Evolutionary conservation across 768 basidiomycete genomes (phyloP).

Genomic region (Clathrus columnatus): DNA sequence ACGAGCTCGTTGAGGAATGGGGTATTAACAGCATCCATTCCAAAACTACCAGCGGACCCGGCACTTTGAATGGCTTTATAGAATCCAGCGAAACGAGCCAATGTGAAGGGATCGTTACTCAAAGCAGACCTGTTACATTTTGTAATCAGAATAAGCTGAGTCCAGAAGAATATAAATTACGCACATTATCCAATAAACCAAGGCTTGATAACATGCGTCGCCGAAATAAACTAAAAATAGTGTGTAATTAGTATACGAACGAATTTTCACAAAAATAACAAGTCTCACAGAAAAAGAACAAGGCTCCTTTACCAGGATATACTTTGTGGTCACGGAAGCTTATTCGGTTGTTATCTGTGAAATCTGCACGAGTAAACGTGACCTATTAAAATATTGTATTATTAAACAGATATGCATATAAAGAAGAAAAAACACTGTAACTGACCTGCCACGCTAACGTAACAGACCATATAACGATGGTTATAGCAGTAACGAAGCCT

Average conservation of each 20-base stretch:
- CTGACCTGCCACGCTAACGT: conserved; percentile 32
- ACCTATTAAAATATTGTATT: conserved; percentile 8
- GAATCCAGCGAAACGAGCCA: conserved; percentile 36
- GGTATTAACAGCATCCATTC: conserved; percentile 37
- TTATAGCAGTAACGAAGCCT: conserved; percentile 23
- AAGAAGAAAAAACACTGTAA: not conserved
- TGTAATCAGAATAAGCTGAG: conserved; percentile 14
- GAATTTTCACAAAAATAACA: not conserved
- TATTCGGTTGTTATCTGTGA: conserved; percentile 7
- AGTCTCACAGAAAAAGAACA: conserved; percentile 32
- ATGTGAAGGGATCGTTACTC: conserved; percentile 37
- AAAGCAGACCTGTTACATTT: conserved; percentile 35
- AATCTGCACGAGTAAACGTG: conserved; percentile 25
- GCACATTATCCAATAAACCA: conserved; percentile 14
- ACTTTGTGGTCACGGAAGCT: conserved; percentile 27
- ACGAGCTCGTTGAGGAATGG: conserved; percentile 35
- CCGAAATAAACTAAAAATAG: conserved; percentile 28
- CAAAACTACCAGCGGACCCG: conserved; percentile 31
- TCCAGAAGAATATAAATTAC: conserved; percentile 15
- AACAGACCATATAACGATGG: conserved; percentile 30
- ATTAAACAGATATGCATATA: not conserved
- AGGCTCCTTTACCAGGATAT: conserved; percentile 28
- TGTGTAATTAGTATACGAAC: not conserved
- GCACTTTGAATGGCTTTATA: conserved; percentile 28
- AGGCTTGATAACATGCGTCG: conserved; percentile 20